Conservation (phyloP, 345 rosid genomes). For the Eucalyptus viminalis region DNA sequence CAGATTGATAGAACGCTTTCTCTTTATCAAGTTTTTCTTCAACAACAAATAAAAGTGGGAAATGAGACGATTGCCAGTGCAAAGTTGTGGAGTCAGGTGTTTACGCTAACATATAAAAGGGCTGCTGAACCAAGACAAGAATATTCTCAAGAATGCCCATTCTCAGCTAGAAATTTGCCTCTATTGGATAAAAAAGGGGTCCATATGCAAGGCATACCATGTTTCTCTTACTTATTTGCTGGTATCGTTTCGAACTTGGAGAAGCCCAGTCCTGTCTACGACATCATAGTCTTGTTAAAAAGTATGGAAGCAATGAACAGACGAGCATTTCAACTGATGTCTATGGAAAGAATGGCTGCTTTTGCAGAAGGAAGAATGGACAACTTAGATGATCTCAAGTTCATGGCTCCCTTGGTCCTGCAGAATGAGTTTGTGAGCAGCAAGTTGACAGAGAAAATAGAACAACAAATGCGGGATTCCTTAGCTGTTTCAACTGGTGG, state of each 20-base stretch:
- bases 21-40: constrained; percentile 75
- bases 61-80: constrained; percentile 27
- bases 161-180: neutral
- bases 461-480: constrained; percentile 82
- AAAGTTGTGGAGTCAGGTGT: constrained; percentile 52
- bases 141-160: constrained; percentile 3
- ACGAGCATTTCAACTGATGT: constrained; percentile 52
- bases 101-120: constrained; percentile 47
- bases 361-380: constrained; percentile 56
- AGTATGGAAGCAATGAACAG: constrained; percentile 65
- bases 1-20: constrained; percentile 42
- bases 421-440: constrained; percentile 60
- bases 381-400: constrained; percentile 53
- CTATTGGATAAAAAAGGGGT: constrained; percentile 3
- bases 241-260: constrained; percentile 36
- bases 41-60: constrained; percentile 45
- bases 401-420: constrained; percentile 30
- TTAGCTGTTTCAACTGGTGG: constrained; percentile 60
- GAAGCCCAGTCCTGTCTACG: constrained; percentile 45
- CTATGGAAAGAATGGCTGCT: constrained; percentile 42
- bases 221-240: constrained; percentile 41
- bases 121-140: constrained; percentile 16
- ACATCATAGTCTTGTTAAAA: constrained; percentile 63
- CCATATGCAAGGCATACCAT: constrained; percentile 12
- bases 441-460: constrained; percentile 88